Conservation (phyloP, 2,329 filamentous ascomycete genomes). For the Neocucurbitaria cava region DNA sequence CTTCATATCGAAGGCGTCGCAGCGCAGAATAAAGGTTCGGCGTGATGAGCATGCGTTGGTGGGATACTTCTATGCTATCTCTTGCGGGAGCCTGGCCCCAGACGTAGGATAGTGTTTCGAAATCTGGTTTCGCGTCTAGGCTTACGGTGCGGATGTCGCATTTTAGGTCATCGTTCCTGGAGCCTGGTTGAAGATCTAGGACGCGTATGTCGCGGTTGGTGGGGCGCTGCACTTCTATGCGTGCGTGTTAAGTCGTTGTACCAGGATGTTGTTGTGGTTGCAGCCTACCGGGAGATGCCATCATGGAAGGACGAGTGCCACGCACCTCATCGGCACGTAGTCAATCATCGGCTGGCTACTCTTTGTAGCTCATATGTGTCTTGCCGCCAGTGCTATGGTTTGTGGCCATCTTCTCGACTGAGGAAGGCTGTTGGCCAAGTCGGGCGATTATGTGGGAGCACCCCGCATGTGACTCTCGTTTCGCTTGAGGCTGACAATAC, state of each 20-base stretch:
- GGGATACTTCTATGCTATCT: conserved; percentile 14
- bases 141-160: conserved; percentile 9
- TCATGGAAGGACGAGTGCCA: neutral
- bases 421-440: too few relatives aligned
- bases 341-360: neutral
- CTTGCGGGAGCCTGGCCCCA: conserved; percentile 20
- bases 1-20: conserved; percentile 17
- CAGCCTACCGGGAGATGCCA: neutral
- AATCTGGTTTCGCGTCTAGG: conserved; percentile 7
- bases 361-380: neutral
- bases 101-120: conserved; percentile 29
- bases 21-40: conserved; percentile 23
- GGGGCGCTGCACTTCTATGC: neutral
- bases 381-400: neutral
- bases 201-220: conserved; percentile 14
- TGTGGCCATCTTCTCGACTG: too few relatives aligned
- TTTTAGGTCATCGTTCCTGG: neutral
- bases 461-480: too few relatives aligned
- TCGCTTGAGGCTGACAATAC: too few relatives aligned
- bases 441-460: too few relatives aligned
- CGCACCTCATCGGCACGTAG: neutral
- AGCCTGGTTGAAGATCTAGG: conserved; percentile 14
- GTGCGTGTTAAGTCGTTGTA: neutral
- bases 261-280: neutral
- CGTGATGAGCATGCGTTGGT: conserved; percentile 11